Percentiles rank a stretch among this genome's conserved stretches.
These are phyloP conservation scores for Lenwebbia sp. DNA, from an alignment of 345 rosid genomes.

Conservation along the genomic window DNA sequence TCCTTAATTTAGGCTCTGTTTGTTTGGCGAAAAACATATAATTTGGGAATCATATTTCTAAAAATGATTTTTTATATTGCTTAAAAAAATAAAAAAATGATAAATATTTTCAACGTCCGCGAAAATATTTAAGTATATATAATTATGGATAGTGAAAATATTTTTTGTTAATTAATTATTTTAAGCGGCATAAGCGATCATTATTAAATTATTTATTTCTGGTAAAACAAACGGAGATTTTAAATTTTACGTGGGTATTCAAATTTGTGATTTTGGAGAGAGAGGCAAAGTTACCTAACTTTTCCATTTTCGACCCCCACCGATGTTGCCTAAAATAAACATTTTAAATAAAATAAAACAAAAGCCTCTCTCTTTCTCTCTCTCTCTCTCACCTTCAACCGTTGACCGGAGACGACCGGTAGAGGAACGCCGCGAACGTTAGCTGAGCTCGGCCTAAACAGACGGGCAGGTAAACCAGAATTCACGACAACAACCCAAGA, in stretches of 20 bases:
- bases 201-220: too few relatives aligned
- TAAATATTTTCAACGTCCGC: too few relatives aligned
- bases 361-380: not conserved
- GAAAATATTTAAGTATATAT: too few relatives aligned
- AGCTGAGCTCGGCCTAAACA: not conserved
- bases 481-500: not conserved
- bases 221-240: not conserved
- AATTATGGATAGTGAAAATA: too few relatives aligned
- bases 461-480: not conserved
- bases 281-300: not conserved
- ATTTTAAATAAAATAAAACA: not conserved
- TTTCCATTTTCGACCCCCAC: not conserved
- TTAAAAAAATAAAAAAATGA: too few relatives aligned
- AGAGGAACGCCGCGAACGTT: not conserved
- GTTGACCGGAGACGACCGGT: not conserved
- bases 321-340: not conserved
- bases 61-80: too few relatives aligned
- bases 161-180: too few relatives aligned
- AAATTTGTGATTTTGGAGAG: not conserved
- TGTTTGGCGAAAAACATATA: too few relatives aligned
- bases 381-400: not conserved
- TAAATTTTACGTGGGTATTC: not conserved
- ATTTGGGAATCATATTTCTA: too few relatives aligned
- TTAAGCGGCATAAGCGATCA: too few relatives aligned
- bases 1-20: not conserved